Evolutionary conservation across 2,329 filamentous ascomycete species (phyloP), one percentile per base, ranked within the genome.

Genomic region (Amylocarpus encephaloides): DNA sequence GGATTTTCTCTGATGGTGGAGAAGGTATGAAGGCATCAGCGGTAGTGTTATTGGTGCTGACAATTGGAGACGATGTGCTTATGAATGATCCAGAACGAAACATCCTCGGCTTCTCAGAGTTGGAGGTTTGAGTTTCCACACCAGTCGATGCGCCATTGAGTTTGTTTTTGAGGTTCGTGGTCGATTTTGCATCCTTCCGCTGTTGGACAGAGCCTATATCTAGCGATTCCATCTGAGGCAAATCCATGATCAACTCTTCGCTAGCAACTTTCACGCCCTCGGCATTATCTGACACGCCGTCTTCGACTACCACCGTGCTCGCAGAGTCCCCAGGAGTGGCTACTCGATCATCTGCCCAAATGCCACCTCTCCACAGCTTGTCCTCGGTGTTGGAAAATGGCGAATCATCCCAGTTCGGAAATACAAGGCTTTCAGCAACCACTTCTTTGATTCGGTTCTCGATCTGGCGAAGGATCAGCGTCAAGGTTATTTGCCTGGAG

Each of bases 361-460:
- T 86, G 0, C 93, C 93, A 10, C 92, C 93, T 59, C 93, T 79
- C 75, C 88, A 90, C 16, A 73, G 71, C 66, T 95, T 89, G 50
- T 80, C 74, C 49, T 83, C 77, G 0, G 90, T 97, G 60, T 86
- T 82, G 64, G 89, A 85, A 67, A 98, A 97, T 0, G 93, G 90
- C 19, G 89, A 78, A 65, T 98, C 93, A 58, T 98, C 93, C 92
- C 93, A 98, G 64, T 95, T 95, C 0, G 93, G 93, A 49, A 85
- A 74, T 2, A 98, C 93, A 16, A 97, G 68, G 1, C 90, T 95
- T 70, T 98, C 93, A 9, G 86, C 88, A 53, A 98, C 78, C 7
- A 96, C 90, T 68, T 96, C 91, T 63, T 94, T 87, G 66, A 98
- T 96, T 44, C 90, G 80, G 63, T 87, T 95, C 68, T 98, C 93